Conservation (phyloP, 202 grass and related monocot species). For the Setaria italica region DNA sequence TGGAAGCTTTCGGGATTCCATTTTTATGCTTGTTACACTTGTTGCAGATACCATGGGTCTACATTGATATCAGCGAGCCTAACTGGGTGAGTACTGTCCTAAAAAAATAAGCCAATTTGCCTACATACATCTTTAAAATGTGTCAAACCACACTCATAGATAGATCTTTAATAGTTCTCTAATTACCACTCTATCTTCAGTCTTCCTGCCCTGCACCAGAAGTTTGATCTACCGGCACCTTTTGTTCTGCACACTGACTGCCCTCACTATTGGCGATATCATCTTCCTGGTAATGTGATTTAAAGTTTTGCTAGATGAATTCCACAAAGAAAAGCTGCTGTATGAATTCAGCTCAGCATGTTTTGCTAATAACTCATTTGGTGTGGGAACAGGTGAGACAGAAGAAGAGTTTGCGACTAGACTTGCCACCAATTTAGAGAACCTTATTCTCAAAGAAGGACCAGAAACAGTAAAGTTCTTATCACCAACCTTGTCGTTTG, state of each 20-base stretch:
- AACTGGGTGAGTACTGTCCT: conserved; percentile 67
- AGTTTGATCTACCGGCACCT: conserved; percentile 96
- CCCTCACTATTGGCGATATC: conserved; percentile 95
- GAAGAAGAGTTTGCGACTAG: conserved; percentile 92
- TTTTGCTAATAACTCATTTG: conserved; percentile 40
- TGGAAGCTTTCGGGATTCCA: neutral
- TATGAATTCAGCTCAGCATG: neutral
- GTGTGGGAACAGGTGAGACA: conserved; percentile 70
- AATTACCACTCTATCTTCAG: conserved; percentile 61
- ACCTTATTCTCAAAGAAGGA: conserved; percentile 98
- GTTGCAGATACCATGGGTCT: conserved; percentile 93
- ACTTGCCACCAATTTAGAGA: conserved; percentile 92
- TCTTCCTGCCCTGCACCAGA: conserved; percentile 93
- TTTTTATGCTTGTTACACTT: conserved; percentile 47
- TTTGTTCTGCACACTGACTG: conserved; percentile 98
- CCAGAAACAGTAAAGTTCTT: conserved; percentile 78
- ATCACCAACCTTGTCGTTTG: conserved; percentile 21
- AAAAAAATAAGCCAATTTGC: conserved; percentile 12
- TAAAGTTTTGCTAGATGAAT: conserved; percentile 28
- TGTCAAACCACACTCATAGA: neutral
- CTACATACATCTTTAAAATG: conserved; percentile 29
- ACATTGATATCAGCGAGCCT: conserved; percentile 93
- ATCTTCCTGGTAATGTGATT: conserved; percentile 78
- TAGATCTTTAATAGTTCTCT: conserved; percentile 11
- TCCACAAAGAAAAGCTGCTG: neutral